These are phyloP conservation scores for Quercus phellos DNA, from an alignment of 331 rosid species.

Conservation along the genomic window DNA sequence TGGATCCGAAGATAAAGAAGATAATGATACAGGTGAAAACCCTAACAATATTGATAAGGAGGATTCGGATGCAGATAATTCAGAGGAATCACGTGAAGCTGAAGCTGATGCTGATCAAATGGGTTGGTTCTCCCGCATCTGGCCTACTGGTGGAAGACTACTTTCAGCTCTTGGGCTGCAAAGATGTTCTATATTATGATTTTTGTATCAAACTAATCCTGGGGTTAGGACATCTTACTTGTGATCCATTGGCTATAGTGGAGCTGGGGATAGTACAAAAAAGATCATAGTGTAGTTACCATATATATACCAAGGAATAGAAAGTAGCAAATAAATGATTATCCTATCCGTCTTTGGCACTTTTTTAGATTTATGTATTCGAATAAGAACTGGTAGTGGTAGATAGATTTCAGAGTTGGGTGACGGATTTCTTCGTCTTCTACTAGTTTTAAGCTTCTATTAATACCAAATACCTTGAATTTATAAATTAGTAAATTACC, in stretches of 20 bases:
- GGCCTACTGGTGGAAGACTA: constrained; percentile 52
- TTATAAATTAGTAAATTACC: too few relatives aligned
- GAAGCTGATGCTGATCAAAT: constrained; percentile 23
- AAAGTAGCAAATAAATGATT: not conserved
- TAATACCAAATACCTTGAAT: not conserved
- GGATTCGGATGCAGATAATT: constrained; percentile 38
- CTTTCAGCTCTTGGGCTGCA: constrained; percentile 50
- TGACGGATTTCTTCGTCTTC: not conserved
- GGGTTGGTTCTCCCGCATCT: constrained; percentile 58
- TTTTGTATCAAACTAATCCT: not conserved
- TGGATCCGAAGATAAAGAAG: constrained; percentile 32
- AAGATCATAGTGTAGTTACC: not conserved
- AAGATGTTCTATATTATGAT: constrained; percentile 39
- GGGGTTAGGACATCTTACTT: not conserved
- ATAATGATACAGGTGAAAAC: constrained; percentile 33
- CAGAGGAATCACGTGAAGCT: constrained; percentile 50
- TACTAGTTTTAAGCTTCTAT: not conserved
- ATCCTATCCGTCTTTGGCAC: not conserved
- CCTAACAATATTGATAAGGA: constrained; percentile 32
- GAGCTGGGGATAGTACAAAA: not conserved
- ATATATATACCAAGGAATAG: not conserved
- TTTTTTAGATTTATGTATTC: not conserved
- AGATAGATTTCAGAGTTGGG: not conserved
- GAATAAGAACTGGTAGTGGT: not conserved
- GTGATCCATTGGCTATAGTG: not conserved